phyloP scores from a whole-genome alignment of 257 asterid species.

The Ligustrum vulgare region DNA sequence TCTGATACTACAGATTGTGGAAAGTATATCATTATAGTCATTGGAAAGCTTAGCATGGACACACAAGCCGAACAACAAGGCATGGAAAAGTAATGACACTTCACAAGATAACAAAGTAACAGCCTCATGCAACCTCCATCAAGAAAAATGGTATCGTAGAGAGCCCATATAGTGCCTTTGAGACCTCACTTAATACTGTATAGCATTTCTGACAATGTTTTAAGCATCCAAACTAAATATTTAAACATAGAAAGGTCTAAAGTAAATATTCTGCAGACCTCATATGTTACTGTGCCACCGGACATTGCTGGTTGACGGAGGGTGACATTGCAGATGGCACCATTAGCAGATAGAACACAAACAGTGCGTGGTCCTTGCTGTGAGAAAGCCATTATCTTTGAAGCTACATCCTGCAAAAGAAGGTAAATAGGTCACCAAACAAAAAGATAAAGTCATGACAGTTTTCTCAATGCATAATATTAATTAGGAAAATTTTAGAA shows the following conservation, averaged over 20 bases:
- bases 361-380: slow-evolving; percentile 93
- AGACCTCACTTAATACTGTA: not conserved
- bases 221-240: not conserved
- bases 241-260: not conserved
- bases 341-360: slow-evolving; percentile 82
- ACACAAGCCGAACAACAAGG: not conserved
- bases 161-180: not conserved
- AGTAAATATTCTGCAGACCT: slow-evolving; percentile 45
- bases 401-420: slow-evolving; percentile 67
- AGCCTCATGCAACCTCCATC: not conserved
- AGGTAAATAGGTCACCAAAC: slow-evolving; percentile 17
- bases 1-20: not conserved
- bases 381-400: slow-evolving; percentile 72
- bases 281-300: slow-evolving; percentile 77
- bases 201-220: not conserved
- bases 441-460: not conserved
- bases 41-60: not conserved
- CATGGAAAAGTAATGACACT: not conserved
- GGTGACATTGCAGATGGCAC: slow-evolving; percentile 75
- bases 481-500: not conserved
- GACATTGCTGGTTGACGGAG: slow-evolving; percentile 74
- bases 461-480: not conserved
- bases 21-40: not conserved
- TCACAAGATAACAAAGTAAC: not conserved
- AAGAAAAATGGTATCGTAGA: not conserved